A percentile compares a stretch with the other conserved stretches of the same genome.
phyloP scores from a whole-genome alignment of 108 stramenopile genomes.

The Pseudonitzschia multiseries region DNA sequence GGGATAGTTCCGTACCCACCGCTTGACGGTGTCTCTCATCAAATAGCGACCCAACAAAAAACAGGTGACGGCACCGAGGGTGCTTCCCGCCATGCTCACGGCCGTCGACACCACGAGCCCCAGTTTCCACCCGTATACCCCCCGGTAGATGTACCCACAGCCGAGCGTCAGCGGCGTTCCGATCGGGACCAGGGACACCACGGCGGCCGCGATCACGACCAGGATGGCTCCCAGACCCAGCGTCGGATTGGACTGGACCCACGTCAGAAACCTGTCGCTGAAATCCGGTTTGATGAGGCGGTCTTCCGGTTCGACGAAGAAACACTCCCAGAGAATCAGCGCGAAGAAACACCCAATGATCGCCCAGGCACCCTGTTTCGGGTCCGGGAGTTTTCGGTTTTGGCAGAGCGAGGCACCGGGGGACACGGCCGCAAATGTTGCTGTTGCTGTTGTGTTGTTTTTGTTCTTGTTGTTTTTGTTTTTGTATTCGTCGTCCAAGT shows the following conservation, averaged over 20 bases:
- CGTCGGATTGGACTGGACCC: slow-evolving; percentile 53
- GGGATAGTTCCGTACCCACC: slow-evolving; percentile 79
- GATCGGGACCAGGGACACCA: slow-evolving; percentile 52
- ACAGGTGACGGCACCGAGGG: slow-evolving; percentile 65
- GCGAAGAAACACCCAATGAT: slow-evolving; percentile 25
- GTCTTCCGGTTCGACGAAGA: slow-evolving; percentile 45
- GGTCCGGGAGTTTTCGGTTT: background rate
- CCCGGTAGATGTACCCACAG: slow-evolving; percentile 81
- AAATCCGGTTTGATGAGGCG: slow-evolving; percentile 52
- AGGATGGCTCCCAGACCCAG: slow-evolving; percentile 49
- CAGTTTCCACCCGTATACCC: slow-evolving; percentile 74
- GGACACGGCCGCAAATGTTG: background rate
- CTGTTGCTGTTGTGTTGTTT: background rate
- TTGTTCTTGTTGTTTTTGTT: background rate
- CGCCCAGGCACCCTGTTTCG: slow-evolving; percentile 29
- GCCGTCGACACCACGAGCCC: slow-evolving; percentile 65
- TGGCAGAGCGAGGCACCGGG: background rate
- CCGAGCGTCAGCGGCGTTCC: slow-evolving; percentile 70
- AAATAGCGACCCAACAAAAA: slow-evolving; percentile 79
- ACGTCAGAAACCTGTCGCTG: slow-evolving; percentile 45
- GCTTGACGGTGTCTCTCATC: slow-evolving; percentile 71
- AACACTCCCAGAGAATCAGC: slow-evolving; percentile 43
- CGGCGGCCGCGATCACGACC: slow-evolving; percentile 52
- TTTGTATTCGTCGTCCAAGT: too few species aligned
- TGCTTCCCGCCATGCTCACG: slow-evolving; percentile 59